A percentile compares a stretch with the other conserved stretches of the same genome.
These are phyloP conservation scores for Penicillium atrosanguineum DNA, from an alignment of 495 filamentous ascomycete genomes.

Conservation along the genomic window DNA sequence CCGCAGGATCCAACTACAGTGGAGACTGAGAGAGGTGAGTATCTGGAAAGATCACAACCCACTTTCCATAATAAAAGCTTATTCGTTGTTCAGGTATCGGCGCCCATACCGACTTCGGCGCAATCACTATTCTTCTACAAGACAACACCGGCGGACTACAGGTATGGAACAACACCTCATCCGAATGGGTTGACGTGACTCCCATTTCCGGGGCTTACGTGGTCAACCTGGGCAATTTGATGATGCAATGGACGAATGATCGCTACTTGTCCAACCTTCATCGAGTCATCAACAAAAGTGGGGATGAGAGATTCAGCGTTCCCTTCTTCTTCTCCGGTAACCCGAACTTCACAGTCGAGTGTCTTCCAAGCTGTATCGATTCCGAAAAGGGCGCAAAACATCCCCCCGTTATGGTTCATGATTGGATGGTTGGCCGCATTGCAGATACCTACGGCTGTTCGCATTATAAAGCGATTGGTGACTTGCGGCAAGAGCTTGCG, in stretches of 20 bases:
- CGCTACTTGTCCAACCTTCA: constrained; percentile 30
- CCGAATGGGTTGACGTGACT: constrained; percentile 27
- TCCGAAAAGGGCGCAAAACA: constrained; percentile 14
- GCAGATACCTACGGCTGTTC: constrained; percentile 23
- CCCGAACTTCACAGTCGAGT: constrained; percentile 20
- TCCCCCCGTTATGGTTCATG: constrained; percentile 22
- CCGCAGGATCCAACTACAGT: constrained; percentile 34
- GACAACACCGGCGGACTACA: constrained; percentile 41
- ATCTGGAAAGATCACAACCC: background rate
- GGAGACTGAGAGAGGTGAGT: constrained; percentile 17
- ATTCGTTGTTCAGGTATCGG: constrained; percentile 31
- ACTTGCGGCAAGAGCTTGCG: constrained; percentile 5
- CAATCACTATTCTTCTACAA: constrained; percentile 44
- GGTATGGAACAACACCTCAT: constrained; percentile 36
- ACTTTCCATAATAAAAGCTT: background rate
- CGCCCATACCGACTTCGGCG: constrained; percentile 53
- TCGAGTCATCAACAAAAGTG: constrained; percentile 29
- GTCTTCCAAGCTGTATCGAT: constrained; percentile 20
- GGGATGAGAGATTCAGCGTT: constrained; percentile 12
- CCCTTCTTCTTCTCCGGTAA: constrained; percentile 32
- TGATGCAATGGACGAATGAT: constrained; percentile 30
- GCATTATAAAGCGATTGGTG: constrained; percentile 8
- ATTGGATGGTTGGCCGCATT: constrained; percentile 25
- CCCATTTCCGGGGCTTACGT: constrained; percentile 41
- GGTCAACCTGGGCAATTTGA: constrained; percentile 50